These are phyloP conservation scores for Cyclotella choctawhatcheeana DNA, from an alignment of 108 stramenopile genomes.

Conservation along the genomic window DNA sequence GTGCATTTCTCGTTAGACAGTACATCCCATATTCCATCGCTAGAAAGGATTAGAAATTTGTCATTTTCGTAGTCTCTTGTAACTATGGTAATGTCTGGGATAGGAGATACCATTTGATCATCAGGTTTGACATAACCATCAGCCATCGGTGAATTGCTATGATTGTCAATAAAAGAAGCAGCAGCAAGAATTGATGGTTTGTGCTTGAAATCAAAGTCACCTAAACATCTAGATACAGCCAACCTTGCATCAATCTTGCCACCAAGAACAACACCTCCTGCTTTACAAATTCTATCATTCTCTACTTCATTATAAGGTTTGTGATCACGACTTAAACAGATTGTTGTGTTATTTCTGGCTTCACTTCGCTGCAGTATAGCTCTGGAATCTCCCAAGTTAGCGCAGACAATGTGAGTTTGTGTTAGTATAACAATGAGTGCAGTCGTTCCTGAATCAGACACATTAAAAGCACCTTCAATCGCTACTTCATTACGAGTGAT, in stretches of 20 bases:
- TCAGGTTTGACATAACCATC: constrained; percentile 49
- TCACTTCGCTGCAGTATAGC: constrained; percentile 64
- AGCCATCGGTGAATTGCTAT: constrained; percentile 39
- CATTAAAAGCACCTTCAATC: constrained; percentile 4
- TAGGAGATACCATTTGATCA: constrained; percentile 84
- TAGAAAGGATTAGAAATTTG: constrained; percentile 87
- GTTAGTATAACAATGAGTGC: constrained; percentile 83
- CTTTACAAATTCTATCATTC: constrained; percentile 59
- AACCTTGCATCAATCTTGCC: constrained; percentile 91
- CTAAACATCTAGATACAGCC: constrained; percentile 94
- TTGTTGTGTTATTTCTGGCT: constrained; percentile 30
- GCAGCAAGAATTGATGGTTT: constrained; percentile 13
- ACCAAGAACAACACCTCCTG: constrained; percentile 75
- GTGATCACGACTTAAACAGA: constrained; percentile 92
- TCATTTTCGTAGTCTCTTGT: constrained; percentile 64
- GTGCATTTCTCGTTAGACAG: constrained; percentile 80
- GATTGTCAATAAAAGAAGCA: background rate
- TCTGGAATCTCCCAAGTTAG: constrained; percentile 95
- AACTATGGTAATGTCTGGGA: constrained; percentile 74
- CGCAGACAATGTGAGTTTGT: constrained; percentile 85
- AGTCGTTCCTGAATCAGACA: constrained; percentile 84
- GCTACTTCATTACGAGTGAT: background rate
- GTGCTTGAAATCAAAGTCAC: constrained; percentile 86
- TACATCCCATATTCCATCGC: constrained; percentile 98
- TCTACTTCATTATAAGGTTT: constrained; percentile 87